Evolutionary conservation across 1,284 basidiomycete species (phyloP).

Genomic region (Boletellus deceptivus): DNA sequence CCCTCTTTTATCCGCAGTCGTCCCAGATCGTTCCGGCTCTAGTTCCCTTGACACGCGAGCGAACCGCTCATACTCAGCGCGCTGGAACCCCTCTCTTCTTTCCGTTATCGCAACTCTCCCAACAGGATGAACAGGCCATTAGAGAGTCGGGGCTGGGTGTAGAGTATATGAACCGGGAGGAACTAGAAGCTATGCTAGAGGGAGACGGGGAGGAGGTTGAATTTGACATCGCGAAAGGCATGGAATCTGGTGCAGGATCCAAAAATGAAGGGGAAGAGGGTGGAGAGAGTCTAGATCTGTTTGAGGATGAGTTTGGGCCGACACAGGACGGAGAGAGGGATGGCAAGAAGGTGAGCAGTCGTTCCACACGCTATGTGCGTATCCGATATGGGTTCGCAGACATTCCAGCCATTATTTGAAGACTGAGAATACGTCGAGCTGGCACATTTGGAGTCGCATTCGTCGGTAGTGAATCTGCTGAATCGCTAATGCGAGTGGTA

Average conservation of each 20-base stretch:
- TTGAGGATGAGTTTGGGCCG: slow-evolving; percentile 51
- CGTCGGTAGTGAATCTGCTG: too few species aligned
- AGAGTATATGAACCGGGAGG: slow-evolving; percentile 61
- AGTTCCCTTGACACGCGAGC: slow-evolving; percentile 47
- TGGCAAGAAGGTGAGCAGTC: slow-evolving; percentile 35
- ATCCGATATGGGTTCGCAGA: slow-evolving; percentile 30
- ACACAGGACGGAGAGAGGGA: slow-evolving; percentile 42
- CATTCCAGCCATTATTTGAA: slow-evolving; percentile 65
- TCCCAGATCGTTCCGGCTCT: slow-evolving; percentile 24
- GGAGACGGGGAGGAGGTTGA: slow-evolving; percentile 64
- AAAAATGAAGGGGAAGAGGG: slow-evolving; percentile 10
- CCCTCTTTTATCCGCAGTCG: slow-evolving; percentile 29
- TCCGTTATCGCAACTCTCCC: slow-evolving; percentile 59
- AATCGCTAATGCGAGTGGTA: too few species aligned
- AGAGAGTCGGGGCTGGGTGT: slow-evolving; percentile 59
- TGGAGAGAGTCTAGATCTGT: slow-evolving; percentile 35
- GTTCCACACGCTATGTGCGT: not conserved
- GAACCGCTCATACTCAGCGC: slow-evolving; percentile 11
- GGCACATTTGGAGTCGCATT: not conserved
- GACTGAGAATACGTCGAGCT: slow-evolving; percentile 41
- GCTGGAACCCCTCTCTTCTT: slow-evolving; percentile 59
- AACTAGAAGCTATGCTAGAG: slow-evolving; percentile 61
- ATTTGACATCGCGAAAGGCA: slow-evolving; percentile 33
- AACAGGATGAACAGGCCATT: slow-evolving; percentile 48
- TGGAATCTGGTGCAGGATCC: not conserved